Conservation (phyloP, 2,329 filamentous ascomycete species). For the Hypoxylon sp. region DNA sequence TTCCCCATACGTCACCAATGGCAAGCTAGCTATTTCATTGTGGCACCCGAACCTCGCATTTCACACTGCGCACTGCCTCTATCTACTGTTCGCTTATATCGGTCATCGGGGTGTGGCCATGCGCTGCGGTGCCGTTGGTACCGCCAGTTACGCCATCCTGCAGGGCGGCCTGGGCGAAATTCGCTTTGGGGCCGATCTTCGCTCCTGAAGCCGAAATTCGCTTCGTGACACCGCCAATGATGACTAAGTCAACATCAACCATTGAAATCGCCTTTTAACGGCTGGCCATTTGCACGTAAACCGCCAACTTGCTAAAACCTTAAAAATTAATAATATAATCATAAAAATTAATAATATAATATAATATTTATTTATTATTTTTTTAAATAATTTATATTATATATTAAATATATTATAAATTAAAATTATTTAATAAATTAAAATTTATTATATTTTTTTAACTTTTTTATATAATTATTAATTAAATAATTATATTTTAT, state of each 20-base stretch:
- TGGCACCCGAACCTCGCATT: slow-evolving; percentile 33
- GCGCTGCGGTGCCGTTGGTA: slow-evolving; percentile 2
- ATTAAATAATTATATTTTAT: too few relatives aligned
- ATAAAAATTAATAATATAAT: too few relatives aligned
- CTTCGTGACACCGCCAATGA: slow-evolving; percentile 1
- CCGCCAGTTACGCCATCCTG: slow-evolving; percentile 9
- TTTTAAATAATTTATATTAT: too few relatives aligned
- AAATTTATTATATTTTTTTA: too few relatives aligned
- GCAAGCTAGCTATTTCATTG: slow-evolving; percentile 11
- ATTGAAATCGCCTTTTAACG: too few relatives aligned
- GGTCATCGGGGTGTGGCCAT: slow-evolving; percentile 11
- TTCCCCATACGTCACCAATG: slow-evolving; percentile 33
- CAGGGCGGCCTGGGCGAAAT: slow-evolving; percentile 21
- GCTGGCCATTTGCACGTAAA: too few relatives aligned
- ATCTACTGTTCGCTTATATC: slow-evolving; percentile 12
- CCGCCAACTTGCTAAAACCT: too few relatives aligned
- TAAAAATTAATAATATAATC: too few relatives aligned
- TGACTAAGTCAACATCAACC: neutral
- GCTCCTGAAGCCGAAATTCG: slow-evolving; percentile 31
- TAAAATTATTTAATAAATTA: too few relatives aligned
- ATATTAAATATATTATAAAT: too few relatives aligned
- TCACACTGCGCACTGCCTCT: slow-evolving; percentile 12
- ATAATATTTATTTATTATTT: too few relatives aligned
- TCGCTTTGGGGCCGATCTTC: slow-evolving; percentile 37
- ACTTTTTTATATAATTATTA: too few relatives aligned